phyloP scores from a whole-genome alignment of 2,329 filamentous ascomycete genomes.

The Fusarium nematophilum region DNA sequence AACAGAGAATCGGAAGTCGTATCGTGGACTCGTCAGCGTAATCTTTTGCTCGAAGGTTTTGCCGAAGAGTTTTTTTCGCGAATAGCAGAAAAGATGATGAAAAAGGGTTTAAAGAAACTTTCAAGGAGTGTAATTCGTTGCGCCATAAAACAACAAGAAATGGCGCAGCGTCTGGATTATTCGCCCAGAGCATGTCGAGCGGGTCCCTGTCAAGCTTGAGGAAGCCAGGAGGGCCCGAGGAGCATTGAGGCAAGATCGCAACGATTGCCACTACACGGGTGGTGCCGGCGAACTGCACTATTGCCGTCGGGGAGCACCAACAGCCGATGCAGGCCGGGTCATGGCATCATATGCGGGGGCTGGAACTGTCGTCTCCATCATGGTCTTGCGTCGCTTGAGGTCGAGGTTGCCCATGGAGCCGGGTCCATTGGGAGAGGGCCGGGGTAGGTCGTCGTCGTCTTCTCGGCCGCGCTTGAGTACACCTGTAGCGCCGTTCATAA shows the following conservation, averaged over 20 bases:
- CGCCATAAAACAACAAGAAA: conserved; percentile 8
- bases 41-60: conserved; percentile 43
- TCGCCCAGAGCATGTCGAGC: conserved; percentile 6
- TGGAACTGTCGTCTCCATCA: conserved; percentile 69
- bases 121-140: conserved; percentile 36
- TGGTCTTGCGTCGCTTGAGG: conserved; percentile 83
- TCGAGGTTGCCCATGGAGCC: conserved; percentile 62
- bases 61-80: conserved; percentile 44
- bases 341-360: conserved; percentile 62
- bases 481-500: conserved; percentile 71
- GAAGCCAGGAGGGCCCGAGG: neutral
- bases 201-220: conserved; percentile 8
- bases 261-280: too few species aligned
- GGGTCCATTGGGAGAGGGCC: conserved; percentile 66
- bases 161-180: conserved; percentile 17
- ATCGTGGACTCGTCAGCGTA: conserved; percentile 53
- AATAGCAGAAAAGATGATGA: conserved; percentile 45
- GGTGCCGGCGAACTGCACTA: conserved; percentile 47
- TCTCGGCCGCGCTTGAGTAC: conserved; percentile 61
- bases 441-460: conserved; percentile 70
- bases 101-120: conserved; percentile 30
- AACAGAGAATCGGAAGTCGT: conserved; percentile 50
- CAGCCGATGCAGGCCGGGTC: conserved; percentile 59
- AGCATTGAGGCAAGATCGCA: neutral
- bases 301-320: conserved; percentile 55